Percentiles rank a stretch among this genome's conserved stretches.
These are phyloP conservation scores for Murraya paniculata DNA, from an alignment of 345 rosid species.

Conservation along the genomic window DNA sequence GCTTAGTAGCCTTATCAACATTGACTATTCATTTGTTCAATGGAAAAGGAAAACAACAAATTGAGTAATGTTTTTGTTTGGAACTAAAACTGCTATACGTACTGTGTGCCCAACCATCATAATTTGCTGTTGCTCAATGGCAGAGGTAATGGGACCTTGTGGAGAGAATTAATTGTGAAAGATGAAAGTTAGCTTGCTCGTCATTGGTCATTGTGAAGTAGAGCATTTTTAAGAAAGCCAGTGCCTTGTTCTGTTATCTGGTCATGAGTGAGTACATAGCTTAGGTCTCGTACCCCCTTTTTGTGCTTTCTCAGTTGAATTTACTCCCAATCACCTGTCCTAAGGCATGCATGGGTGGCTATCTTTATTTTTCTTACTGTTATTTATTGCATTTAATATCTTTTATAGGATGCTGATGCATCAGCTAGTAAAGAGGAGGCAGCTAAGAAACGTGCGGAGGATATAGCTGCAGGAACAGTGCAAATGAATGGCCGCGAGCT, in stretches of 20 bases:
- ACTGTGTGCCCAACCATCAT: neutral
- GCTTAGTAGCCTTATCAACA: neutral
- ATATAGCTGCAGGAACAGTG: constrained; percentile 68
- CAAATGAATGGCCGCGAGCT: constrained; percentile 91
- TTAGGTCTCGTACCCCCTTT: neutral
- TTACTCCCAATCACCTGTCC: neutral
- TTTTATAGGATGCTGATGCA: constrained; percentile 59
- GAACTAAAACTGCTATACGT: neutral
- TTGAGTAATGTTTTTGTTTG: neutral
- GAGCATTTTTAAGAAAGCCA: neutral
- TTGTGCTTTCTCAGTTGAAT: neutral
- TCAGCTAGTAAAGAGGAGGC: constrained; percentile 69
- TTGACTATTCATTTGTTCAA: neutral
- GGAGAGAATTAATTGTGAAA: neutral
- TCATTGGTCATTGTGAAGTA: neutral
- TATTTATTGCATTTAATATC: neutral
- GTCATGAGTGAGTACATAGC: neutral
- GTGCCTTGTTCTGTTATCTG: neutral
- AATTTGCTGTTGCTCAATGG: neutral
- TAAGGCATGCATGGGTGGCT: neutral
- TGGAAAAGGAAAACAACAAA: neutral
- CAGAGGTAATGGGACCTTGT: neutral
- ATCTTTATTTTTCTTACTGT: neutral
- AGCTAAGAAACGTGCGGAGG: constrained; percentile 74
- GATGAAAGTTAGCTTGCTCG: neutral